Evolutionary conservation across 1,284 basidiomycete species (phyloP).

Genomic region (Xerocomus minutiporus): DNA sequence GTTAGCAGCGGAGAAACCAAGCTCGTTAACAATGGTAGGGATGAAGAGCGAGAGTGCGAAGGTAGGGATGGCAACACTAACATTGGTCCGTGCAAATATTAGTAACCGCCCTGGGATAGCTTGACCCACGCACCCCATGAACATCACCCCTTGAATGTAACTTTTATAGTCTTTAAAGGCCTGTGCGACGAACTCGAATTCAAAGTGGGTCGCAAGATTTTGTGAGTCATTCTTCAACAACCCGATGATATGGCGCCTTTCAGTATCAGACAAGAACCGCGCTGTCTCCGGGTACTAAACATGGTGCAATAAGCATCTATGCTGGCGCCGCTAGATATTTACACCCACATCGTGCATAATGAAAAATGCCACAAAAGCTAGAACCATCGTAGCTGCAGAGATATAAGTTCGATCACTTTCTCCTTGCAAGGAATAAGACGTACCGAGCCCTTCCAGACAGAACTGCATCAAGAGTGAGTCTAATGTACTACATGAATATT

Average conservation of each 20-base stretch:
- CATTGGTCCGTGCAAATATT: slow-evolving; percentile 7
- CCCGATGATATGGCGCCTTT: slow-evolving; percentile 32
- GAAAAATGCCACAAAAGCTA: slow-evolving; percentile 38
- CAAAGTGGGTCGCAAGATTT: slow-evolving; percentile 33
- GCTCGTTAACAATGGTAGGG: slow-evolving; percentile 50
- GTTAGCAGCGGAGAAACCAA: slow-evolving; percentile 51
- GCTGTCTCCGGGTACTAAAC: slow-evolving; percentile 46
- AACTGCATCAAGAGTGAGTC: slow-evolving; percentile 18
- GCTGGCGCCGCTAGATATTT: background rate
- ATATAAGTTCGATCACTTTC: background rate
- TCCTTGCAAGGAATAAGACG: background rate
- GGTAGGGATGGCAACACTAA: slow-evolving; percentile 44
- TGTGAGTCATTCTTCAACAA: slow-evolving; percentile 40
- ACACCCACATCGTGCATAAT: slow-evolving; percentile 41
- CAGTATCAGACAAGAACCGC: slow-evolving; percentile 38
- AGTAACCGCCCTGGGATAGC: background rate
- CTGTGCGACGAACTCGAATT: slow-evolving; percentile 36
- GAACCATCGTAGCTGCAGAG: slow-evolving; percentile 35
- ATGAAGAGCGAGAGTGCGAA: slow-evolving; percentile 57
- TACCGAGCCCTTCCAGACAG: slow-evolving; percentile 27
- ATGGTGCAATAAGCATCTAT: slow-evolving; percentile 1
- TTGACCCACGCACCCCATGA: slow-evolving; percentile 36
- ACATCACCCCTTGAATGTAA: slow-evolving; percentile 42
- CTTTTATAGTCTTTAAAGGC: slow-evolving; percentile 41
- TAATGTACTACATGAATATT: background rate